Evolutionary conservation across 768 basidiomycete genomes (phyloP).

Genomic region (Baorangia bicolor): DNA sequence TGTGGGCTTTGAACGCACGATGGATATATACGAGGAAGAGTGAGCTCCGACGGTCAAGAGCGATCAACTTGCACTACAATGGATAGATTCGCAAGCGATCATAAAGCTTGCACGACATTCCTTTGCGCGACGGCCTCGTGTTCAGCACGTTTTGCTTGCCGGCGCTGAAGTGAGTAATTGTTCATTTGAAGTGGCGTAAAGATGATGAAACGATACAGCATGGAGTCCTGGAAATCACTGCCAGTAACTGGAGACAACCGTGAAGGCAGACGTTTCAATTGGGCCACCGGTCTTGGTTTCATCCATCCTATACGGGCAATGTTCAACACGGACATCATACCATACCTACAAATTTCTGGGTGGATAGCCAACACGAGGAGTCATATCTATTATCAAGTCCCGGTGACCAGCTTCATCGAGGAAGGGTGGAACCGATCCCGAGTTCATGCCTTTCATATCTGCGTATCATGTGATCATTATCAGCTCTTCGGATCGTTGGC

Average conservation of each 20-base stretch:
- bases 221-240: background rate
- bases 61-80: slow-evolving; percentile 20
- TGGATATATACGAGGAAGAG: slow-evolving; percentile 28
- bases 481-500: background rate
- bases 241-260: background rate
- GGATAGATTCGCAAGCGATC: slow-evolving; percentile 25
- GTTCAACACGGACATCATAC: background rate
- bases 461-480: slow-evolving; percentile 8
- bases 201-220: slow-evolving; percentile 14
- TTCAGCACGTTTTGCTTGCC: slow-evolving; percentile 34
- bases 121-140: slow-evolving; percentile 30
- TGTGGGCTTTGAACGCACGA: slow-evolving; percentile 13
- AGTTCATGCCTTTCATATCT: slow-evolving; percentile 18
- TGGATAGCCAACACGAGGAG: slow-evolving; percentile 6
- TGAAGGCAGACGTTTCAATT: background rate
- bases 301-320: background rate
- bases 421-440: background rate
- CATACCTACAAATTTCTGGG: background rate
- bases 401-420: background rate
- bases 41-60: slow-evolving; percentile 24
- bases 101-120: slow-evolving; percentile 21
- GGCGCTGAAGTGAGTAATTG: slow-evolving; percentile 29
- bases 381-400: slow-evolving; percentile 4
- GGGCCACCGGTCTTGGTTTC: background rate
- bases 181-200: slow-evolving; percentile 22